Conservation (phyloP, 2,329 filamentous ascomycete species). For the Fusarium keratoplasticum region DNA sequence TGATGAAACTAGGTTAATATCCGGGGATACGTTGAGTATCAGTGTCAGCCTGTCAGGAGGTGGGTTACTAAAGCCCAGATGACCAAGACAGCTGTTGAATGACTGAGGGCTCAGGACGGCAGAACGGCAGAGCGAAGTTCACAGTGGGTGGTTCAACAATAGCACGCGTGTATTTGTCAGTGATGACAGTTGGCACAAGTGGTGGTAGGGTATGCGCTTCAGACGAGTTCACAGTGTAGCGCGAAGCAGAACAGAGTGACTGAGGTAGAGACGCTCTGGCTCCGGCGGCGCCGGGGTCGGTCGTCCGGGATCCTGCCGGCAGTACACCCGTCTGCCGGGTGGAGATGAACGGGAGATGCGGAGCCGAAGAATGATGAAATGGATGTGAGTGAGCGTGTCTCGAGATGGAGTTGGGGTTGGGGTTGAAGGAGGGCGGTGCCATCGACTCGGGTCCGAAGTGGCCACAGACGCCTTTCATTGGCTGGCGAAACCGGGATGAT, state of each 20-base stretch:
- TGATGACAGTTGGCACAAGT: background rate
- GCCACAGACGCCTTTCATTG: slow-evolving; percentile 23
- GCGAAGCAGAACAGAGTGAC: background rate
- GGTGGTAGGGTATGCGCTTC: background rate
- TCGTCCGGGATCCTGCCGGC: slow-evolving; percentile 7
- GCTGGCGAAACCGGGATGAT: slow-evolving; percentile 25
- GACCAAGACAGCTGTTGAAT: background rate
- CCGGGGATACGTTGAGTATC: background rate
- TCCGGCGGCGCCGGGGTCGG: slow-evolving; percentile 7
- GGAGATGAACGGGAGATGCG: slow-evolving; percentile 11
- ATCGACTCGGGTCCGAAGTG: slow-evolving; percentile 11
- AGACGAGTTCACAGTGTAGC: background rate
- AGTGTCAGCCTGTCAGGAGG: background rate
- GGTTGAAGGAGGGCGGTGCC: slow-evolving; percentile 18
- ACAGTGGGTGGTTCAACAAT: background rate
- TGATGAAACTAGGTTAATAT: background rate
- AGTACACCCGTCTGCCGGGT: slow-evolving; percentile 17
- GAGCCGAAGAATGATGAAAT: slow-evolving; percentile 16
- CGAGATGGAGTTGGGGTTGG: slow-evolving; percentile 23
- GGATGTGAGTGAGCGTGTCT: background rate
- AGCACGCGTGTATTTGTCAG: background rate
- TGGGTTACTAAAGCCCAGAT: background rate
- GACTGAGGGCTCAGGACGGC: background rate
- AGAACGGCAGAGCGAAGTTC: background rate
- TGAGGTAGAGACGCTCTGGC: background rate